Conservation (phyloP, 495 filamentous ascomycete species). For the Rostrohypoxylon terebratum region DNA sequence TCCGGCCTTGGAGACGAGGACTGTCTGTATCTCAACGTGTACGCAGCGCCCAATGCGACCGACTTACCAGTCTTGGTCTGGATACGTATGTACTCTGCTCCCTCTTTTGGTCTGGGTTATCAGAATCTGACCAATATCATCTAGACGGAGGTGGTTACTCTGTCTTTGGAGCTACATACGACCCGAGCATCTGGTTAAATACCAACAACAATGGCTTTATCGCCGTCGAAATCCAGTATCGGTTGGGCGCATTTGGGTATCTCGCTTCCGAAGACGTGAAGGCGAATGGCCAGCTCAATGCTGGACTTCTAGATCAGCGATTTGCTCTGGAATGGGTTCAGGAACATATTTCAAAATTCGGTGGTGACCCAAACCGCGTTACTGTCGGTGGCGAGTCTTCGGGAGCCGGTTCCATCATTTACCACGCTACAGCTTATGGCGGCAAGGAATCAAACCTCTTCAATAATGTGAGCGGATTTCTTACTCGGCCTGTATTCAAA, state of each 20-base stretch:
- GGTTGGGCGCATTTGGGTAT: slow-evolving; percentile 64
- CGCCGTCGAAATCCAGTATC: slow-evolving; percentile 61
- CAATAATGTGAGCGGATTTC: slow-evolving; percentile 56
- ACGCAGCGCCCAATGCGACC: slow-evolving; percentile 53
- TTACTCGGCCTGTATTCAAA: slow-evolving; percentile 18
- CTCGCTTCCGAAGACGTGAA: slow-evolving; percentile 55
- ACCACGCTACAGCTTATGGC: slow-evolving; percentile 54
- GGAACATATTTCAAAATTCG: slow-evolving; percentile 73
- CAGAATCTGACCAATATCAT: slow-evolving; percentile 8
- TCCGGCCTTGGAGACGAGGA: slow-evolving; percentile 58
- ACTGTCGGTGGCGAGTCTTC: slow-evolving; percentile 80
- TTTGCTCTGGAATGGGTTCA: slow-evolving; percentile 81
- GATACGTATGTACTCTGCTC: slow-evolving; percentile 49
- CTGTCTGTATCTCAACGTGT: slow-evolving; percentile 65
- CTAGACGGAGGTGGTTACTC: slow-evolving; percentile 58
- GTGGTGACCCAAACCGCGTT: slow-evolving; percentile 72
- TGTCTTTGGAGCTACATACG: slow-evolving; percentile 54
- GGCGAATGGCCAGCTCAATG: slow-evolving; percentile 67
- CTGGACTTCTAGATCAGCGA: slow-evolving; percentile 74
- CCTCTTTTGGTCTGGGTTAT: background rate
- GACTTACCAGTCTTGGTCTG: slow-evolving; percentile 55
- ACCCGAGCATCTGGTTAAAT: slow-evolving; percentile 54
- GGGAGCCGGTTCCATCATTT: slow-evolving; percentile 72
- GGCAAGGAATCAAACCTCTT: slow-evolving; percentile 58
- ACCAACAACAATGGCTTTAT: slow-evolving; percentile 61